Percentiles rank a stretch among this genome's conserved stretches.
These are phyloP conservation scores for Hypericum androsaemum DNA, from an alignment of 345 rosid species.

Conservation along the genomic window DNA sequence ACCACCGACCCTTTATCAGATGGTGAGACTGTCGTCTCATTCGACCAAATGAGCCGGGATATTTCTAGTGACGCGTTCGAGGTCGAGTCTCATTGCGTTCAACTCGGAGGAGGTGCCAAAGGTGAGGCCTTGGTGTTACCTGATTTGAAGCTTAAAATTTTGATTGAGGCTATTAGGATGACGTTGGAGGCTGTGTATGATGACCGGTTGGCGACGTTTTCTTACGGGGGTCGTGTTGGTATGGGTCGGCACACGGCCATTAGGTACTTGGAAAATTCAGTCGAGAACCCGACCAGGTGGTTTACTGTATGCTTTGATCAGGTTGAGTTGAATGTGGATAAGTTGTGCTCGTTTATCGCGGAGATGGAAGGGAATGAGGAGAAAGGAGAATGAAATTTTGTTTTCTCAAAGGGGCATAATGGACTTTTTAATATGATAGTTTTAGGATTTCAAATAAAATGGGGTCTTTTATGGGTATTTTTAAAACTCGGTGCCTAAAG, in stretches of 20 bases:
- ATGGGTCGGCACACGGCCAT: constrained; percentile 95
- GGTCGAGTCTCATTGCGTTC: constrained; percentile 41
- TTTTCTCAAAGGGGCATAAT: too few species aligned
- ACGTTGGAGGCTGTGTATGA: constrained; percentile 74
- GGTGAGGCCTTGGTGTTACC: constrained; percentile 61
- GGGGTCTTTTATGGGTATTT: too few species aligned
- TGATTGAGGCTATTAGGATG: constrained; percentile 71
- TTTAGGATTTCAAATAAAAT: too few species aligned
- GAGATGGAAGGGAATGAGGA: too few species aligned
- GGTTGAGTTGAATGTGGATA: constrained; percentile 37
- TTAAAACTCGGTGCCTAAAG: too few species aligned
- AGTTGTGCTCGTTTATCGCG: constrained; percentile 37
- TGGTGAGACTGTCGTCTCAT: constrained; percentile 29
- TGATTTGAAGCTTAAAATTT: constrained; percentile 60
- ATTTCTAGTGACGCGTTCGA: constrained; percentile 44
- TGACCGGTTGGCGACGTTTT: constrained; percentile 68
- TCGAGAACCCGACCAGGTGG: constrained; percentile 85
- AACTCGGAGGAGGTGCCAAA: constrained; percentile 16
- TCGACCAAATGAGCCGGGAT: constrained; percentile 53
- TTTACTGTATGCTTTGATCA: constrained; percentile 50
- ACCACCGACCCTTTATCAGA: constrained; percentile 5
- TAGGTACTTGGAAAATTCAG: constrained; percentile 63
- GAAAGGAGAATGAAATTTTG: too few species aligned
- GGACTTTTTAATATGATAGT: too few species aligned
- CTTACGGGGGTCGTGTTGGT: constrained; percentile 76